Evolutionary conservation across 768 basidiomycete species (phyloP), one percentile per base, ranked within the genome.

Genomic region (Lenzites betulinus): DNA sequence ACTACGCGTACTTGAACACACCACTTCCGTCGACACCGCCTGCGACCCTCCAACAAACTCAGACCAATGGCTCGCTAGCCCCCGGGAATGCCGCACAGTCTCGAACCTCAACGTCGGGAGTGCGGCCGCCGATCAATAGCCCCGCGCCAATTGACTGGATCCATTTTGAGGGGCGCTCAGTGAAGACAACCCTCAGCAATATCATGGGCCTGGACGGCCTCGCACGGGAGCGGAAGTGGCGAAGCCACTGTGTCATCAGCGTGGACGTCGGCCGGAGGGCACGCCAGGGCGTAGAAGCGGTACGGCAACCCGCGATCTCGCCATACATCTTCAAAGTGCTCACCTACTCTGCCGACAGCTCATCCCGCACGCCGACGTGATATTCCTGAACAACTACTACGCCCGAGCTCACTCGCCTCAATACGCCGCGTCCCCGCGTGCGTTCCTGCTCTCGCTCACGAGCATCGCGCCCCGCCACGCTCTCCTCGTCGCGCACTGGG

Each of bases 121-220:
- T 74, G 0, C 76, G 77, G 23, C 67, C 58, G 28, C 70, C 76
- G 48, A 77, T 79, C 8, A 79, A 82, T 61, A 87, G 83, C 50
- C 87, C 87, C 0, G 89, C 91, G 0, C 92, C 91, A 0, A 89
- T 93, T 54, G 89, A 93, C 64, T 92, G 92, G 90, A 74, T 94
- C 7, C 91, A 93, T 67, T 90, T 94, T 60, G 92, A 93, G 66
- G 92, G 91, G 4, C 78, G 92, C 2, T 88, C 83, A 0, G 85
- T 89, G 33, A 90, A 89, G 72, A 92, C 89, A 11, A 93, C 91
- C 4, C 73, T 90, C 26, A 86, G 78, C 65, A 93, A 93, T 68
- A 83, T 94, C 30, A 79, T 84, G 30, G 92, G 92, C 6, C 65
- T 94, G 44, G 92, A 93, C 64, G 89, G 91, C 11, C 83, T 93